Base-by-base conservation (phyloP, 257 asterid genomes). In the Capsicum chinense region DNA sequence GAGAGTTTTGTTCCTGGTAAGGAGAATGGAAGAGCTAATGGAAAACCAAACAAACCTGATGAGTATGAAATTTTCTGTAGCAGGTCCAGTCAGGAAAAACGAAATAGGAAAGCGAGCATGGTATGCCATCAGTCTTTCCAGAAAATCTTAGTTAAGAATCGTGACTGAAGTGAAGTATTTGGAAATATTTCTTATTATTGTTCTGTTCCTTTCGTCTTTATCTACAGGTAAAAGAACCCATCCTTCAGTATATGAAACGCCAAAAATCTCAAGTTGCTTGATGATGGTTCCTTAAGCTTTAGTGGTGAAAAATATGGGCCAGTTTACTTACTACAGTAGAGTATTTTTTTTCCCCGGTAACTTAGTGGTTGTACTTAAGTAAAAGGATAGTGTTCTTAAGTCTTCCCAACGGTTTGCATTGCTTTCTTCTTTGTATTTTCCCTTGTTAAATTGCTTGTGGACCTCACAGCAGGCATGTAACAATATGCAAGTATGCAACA, bases 211-310 rank as follows among this genome's bases (percentile, higher is more conserved):
- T 58, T 19, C 33, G 60, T 19, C 12, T 73, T 13, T 81, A 39
- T 80, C 80, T 15, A 74, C 90, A 94, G 99, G 98, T 92, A 57
- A 92, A 92, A 86, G 97, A 96, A 84, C 97, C 99, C 16, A 92
- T 96, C 84, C 83, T 87, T 87, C 99, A 96, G 88, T 82, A 86
- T 89, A 7, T 83, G 19, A 93, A 92, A 95, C 94, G 97, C 91
- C 98, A 88, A 90, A 96, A 90, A 84, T 84, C 90, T 85, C 88
- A 89, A 88, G 92, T 90, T 83, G 69, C 86, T 82, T 92, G 89
- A 90, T 92, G 89, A 90, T 81, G 57, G 81, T 50, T 62, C 79
- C 64, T 71, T 84, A 52, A 14, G 80, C 79, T 48, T 47, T 82
- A 44, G 66, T 52, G 83, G 71, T 71, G 79, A 71, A 54, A 74